Percentiles rank a stretch among this genome's conserved stretches.
Conservation (phyloP, 805 yeast genomes). For the Brettanomyces nanus region DNA sequence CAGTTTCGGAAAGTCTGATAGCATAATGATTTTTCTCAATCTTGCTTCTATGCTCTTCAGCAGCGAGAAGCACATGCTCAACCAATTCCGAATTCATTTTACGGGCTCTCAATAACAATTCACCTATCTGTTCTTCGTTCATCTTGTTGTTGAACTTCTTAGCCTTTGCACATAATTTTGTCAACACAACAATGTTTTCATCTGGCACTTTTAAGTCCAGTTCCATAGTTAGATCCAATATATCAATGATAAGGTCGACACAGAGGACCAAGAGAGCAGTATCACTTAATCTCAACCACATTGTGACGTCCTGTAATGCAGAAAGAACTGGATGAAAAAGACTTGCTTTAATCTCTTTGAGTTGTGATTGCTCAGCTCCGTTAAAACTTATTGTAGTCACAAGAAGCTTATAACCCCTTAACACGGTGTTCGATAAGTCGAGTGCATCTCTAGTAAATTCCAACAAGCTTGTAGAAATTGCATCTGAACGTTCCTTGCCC, state of each 20-base stretch:
- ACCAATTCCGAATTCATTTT: conserved; percentile 47
- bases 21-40: background rate
- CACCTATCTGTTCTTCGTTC: conserved; percentile 55
- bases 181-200: conserved; percentile 42
- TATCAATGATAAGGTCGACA: conserved; percentile 57
- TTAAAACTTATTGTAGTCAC: conserved; percentile 19
- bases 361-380: conserved; percentile 11
- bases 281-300: conserved; percentile 81
- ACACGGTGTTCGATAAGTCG: conserved; percentile 61
- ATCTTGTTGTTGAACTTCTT: conserved; percentile 64
- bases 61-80: conserved; percentile 38
- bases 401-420: conserved; percentile 57
- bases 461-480: conserved; percentile 16
- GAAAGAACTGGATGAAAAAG: conserved; percentile 47
- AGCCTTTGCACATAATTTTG: conserved; percentile 57
- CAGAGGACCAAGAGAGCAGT: conserved; percentile 63
- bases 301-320: conserved; percentile 61
- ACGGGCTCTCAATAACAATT: conserved; percentile 54
- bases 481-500: conserved; percentile 16
- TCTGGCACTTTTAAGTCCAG: conserved; percentile 45
- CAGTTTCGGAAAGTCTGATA: background rate
- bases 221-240: conserved; percentile 57
- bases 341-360: conserved; percentile 14
- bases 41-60: conserved; percentile 26
- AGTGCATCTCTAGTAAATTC: conserved; percentile 84